A percentile compares a stretch with the other conserved stretches of the same genome.
Conservation (phyloP, 1,139 yeast species). For the Pichia sp. region DNA sequence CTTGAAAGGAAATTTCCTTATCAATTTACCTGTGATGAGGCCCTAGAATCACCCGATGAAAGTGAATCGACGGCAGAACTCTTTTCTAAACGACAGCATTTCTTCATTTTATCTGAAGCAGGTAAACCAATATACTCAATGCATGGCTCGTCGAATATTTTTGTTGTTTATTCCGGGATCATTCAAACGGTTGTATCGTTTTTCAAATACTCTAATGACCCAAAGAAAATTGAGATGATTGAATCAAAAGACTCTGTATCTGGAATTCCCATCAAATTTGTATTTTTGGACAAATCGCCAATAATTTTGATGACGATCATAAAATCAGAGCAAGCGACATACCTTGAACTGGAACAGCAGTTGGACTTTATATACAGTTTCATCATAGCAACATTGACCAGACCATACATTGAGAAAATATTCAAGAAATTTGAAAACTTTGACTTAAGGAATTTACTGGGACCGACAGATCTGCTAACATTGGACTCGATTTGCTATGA, state of each 20-base stretch:
- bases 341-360: slow-evolving; percentile 49
- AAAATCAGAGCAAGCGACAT: slow-evolving; percentile 34
- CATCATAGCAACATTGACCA: slow-evolving; percentile 70
- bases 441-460: slow-evolving; percentile 70
- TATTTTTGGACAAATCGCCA: slow-evolving; percentile 58
- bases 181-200: slow-evolving; percentile 60
- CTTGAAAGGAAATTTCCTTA: not conserved
- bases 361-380: slow-evolving; percentile 70
- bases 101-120: slow-evolving; percentile 77
- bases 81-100: slow-evolving; percentile 45
- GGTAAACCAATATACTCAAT: slow-evolving; percentile 89
- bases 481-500: slow-evolving; percentile 54
- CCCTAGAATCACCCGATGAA: slow-evolving; percentile 21
- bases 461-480: slow-evolving; percentile 58
- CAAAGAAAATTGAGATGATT: slow-evolving; percentile 30
- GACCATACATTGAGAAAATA: slow-evolving; percentile 60
- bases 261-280: slow-evolving; percentile 38
- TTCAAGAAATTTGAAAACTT: slow-evolving; percentile 70
- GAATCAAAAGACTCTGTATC: slow-evolving; percentile 26
- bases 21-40: slow-evolving; percentile 14
- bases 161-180: slow-evolving; percentile 69
- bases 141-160: slow-evolving; percentile 64
- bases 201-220: slow-evolving; percentile 36
- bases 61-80: slow-evolving; percentile 13
- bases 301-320: slow-evolving; percentile 70